Base-by-base conservation (phyloP, 208 protist genomes). In the Jaenimonas drosophilae region DNA sequence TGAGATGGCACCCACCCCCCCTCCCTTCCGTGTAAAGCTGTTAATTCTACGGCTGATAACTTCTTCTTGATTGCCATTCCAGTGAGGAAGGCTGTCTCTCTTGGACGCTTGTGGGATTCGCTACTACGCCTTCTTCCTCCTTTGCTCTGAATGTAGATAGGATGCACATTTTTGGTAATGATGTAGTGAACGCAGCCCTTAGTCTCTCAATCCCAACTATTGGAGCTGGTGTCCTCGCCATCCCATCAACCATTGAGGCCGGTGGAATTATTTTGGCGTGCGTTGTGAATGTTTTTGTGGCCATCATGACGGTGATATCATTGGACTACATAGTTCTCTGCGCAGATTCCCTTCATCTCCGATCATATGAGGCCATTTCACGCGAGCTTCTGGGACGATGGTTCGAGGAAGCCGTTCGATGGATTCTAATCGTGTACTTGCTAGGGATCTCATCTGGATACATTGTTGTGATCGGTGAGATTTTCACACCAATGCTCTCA, bases 311-410 rank as follows among this genome's bases (percentile, higher is more conserved):
- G 0, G 63, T 87, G 1, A 6, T 85, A 29, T 82, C 71, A 2
- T 85, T 91, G 39, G 69, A 91, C 50, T 91, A 87, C 57, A 43
- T 85, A 1, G 47, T 87, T 40, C 44, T 77, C n/a, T 87, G 74
- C 30, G 55, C 83, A 0, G 73, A 85, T 27, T 36, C 16, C 12
- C 55, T 87, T 12, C 30, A 70, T 26, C 54, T 91, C n/a, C 62
- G 70, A 34, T 85, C 77, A 16, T 91, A 88, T 61, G 82, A 91
- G 44, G 82, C 79, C 44, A 82, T 87, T 37, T 66, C 77, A n/a
- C 29, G 66, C 7, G 67, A 76, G 39, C 53, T 88, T n/a, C 57
- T 91, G 12, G 78, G 78, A 16, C 65, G 64, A 14, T 54, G 47
- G 3, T 83, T 68, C 54, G 78, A 84, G 41, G 64, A 84, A 47